Evolutionary conservation across 129 eudicot species (phyloP).

Genomic region (Centaurea solstitialis): DNA sequence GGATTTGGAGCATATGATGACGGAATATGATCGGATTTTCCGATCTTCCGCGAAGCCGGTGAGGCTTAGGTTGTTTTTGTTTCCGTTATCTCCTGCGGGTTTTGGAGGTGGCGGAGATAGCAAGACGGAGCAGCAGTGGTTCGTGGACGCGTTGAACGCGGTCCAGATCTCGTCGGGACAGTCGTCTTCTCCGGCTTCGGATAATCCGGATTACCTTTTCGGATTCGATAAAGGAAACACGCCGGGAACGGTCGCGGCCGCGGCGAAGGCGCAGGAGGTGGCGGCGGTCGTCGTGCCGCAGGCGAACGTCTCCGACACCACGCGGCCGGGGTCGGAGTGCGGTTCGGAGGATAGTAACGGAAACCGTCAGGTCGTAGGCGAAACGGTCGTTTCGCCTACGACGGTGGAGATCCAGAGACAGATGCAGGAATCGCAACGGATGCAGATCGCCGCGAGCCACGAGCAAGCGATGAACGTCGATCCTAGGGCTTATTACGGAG

Average conservation of each 20-base stretch:
- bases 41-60: slow-evolving; percentile 43
- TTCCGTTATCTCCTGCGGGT: slow-evolving; percentile 24
- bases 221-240: slow-evolving; percentile 43
- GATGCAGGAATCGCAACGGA: slow-evolving; percentile 36
- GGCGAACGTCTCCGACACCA: slow-evolving; percentile 16
- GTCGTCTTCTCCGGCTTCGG: slow-evolving; percentile 28
- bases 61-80: slow-evolving; percentile 50
- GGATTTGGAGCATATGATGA: slow-evolving; percentile 65
- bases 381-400: slow-evolving; percentile 20
- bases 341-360: slow-evolving; percentile 43
- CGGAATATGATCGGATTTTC: slow-evolving; percentile 46
- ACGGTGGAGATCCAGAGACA: slow-evolving; percentile 43
- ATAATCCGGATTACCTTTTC: slow-evolving; percentile 48
- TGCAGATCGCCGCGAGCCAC: slow-evolving; percentile 34
- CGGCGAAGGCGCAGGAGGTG: slow-evolving; percentile 22
- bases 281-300: slow-evolving; percentile 17
- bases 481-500: slow-evolving; percentile 43
- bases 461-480: slow-evolving; percentile 32
- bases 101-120: slow-evolving; percentile 33
- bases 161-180: slow-evolving; percentile 44
- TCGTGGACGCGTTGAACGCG: slow-evolving; percentile 57
- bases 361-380: slow-evolving; percentile 25
- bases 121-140: slow-evolving; percentile 54
- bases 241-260: neutral
- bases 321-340: slow-evolving; percentile 34